Conservation (phyloP, 75 land plant species). For the Picea sitchensis region DNA sequence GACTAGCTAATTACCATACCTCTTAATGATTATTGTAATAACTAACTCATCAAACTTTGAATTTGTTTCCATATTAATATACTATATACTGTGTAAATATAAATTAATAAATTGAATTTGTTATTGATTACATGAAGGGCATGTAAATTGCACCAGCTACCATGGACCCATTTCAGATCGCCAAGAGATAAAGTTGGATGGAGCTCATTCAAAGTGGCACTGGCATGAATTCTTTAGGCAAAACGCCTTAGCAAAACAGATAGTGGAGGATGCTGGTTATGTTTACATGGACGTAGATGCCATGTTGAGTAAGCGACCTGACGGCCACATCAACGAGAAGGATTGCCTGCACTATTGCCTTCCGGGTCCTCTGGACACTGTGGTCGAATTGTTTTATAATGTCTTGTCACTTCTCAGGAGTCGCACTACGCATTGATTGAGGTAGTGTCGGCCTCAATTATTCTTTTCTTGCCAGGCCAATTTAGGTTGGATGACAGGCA, state of each 20-base stretch:
- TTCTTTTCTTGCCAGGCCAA: too few relatives aligned
- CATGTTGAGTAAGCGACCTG: conserved; percentile 22
- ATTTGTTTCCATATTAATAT: too few relatives aligned
- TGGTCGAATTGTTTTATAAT: conserved; percentile 18
- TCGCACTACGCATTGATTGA: too few relatives aligned
- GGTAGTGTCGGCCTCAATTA: too few relatives aligned
- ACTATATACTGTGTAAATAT: too few relatives aligned
- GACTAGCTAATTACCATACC: too few relatives aligned
- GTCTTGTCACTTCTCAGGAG: not conserved
- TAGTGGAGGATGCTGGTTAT: conserved; percentile 13
- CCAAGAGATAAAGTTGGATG: not conserved
- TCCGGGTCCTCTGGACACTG: conserved; percentile 23
- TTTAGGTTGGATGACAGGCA: too few relatives aligned
- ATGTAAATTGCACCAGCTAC: conserved; percentile 7
- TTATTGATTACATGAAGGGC: conserved; percentile 1
- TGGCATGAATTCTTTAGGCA: conserved; percentile 17
- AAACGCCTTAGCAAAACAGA: conserved; percentile 11
- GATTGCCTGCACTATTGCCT: conserved; percentile 28
- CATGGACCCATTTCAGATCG: conserved; percentile 5
- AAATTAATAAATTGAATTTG: too few relatives aligned
- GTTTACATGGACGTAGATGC: conserved; percentile 22
- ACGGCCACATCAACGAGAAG: conserved; percentile 8
- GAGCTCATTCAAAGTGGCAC: not conserved
- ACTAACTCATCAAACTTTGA: too few relatives aligned
- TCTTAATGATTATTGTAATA: too few relatives aligned